Percentiles rank a stretch among this genome's conserved stretches.
These are phyloP conservation scores for Pseudogymnoascus verrucosus DNA, from an alignment of 2,329 filamentous ascomycete genomes.

Conservation along the genomic window DNA sequence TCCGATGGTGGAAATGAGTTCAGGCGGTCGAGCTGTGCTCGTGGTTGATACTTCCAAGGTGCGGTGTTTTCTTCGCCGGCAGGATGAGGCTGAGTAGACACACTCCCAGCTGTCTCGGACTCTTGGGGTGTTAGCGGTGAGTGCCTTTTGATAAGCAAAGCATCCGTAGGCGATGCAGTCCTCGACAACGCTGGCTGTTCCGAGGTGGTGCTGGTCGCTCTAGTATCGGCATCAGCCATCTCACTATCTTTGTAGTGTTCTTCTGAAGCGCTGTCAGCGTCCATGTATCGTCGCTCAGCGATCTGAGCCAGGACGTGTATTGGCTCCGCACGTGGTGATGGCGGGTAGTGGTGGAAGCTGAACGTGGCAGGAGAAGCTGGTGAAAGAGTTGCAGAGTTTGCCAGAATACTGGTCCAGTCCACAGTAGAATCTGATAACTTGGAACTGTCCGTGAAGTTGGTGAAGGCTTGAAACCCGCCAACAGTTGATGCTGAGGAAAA, in stretches of 20 bases:
- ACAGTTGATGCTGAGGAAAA: slow-evolving; percentile 28
- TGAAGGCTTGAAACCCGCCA: slow-evolving; percentile 15
- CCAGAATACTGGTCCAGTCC: background rate
- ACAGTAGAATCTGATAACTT: slow-evolving; percentile 1
- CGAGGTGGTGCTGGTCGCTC: background rate
- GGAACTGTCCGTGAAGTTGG: background rate
- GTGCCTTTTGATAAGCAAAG: background rate
- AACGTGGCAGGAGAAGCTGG: background rate
- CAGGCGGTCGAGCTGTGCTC: background rate
- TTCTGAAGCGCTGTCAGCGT: background rate
- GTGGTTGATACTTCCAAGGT: background rate
- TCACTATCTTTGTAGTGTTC: slow-evolving; percentile 1
- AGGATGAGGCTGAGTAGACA: background rate
- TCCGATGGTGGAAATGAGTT: background rate
- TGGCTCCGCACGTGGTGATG: background rate
- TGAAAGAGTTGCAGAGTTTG: background rate
- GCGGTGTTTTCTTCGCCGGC: background rate
- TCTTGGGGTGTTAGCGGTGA: background rate
- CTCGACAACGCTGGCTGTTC: background rate
- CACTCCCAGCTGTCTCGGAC: background rate
- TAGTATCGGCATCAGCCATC: background rate
- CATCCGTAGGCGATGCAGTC: background rate
- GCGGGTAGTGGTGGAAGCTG: background rate
- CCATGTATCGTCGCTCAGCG: background rate
- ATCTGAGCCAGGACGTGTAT: background rate